Evolutionary conservation across 2,329 filamentous ascomycete genomes (phyloP).

Genomic region (Talaromyces sp.): DNA sequence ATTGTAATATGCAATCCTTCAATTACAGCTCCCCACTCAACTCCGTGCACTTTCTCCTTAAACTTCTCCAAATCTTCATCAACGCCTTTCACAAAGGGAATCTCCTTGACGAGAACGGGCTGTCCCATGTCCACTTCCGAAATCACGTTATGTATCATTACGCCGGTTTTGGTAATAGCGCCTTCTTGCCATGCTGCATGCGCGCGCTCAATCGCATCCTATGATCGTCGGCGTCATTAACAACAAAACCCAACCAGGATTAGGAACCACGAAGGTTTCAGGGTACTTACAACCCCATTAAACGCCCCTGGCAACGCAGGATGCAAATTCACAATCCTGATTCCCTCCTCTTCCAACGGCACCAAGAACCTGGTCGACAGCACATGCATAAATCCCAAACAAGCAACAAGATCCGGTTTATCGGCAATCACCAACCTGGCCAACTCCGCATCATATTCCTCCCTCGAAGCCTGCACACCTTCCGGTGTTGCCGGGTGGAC

Average conservation of each 20-base stretch:
- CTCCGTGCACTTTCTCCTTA: conserved; percentile 67
- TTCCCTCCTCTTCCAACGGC: conserved; percentile 58
- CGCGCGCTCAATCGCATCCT: conserved; percentile 70
- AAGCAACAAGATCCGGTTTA: conserved; percentile 69
- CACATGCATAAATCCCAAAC: conserved; percentile 86
- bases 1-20: conserved; percentile 55
- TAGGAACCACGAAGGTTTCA: neutral
- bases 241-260: neutral
- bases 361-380: conserved; percentile 66
- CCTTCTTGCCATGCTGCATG: conserved; percentile 68
- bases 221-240: neutral
- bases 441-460: conserved; percentile 70
- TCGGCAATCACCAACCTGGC: conserved; percentile 63
- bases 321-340: conserved; percentile 78
- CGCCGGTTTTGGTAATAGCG: conserved; percentile 65
- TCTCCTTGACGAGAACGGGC: conserved; percentile 66
- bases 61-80: conserved; percentile 64
- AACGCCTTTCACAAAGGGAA: conserved; percentile 58
- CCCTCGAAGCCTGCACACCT: conserved; percentile 52
- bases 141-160: conserved; percentile 87
- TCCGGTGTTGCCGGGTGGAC: conserved; percentile 56
- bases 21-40: conserved; percentile 76
- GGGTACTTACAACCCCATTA: conserved; percentile 58
- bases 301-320: conserved; percentile 71
- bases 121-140: conserved; percentile 74